phyloP scores from a whole-genome alignment of 2,329 filamentous ascomycete species.

The Ambrosiella cleistominuta region DNA sequence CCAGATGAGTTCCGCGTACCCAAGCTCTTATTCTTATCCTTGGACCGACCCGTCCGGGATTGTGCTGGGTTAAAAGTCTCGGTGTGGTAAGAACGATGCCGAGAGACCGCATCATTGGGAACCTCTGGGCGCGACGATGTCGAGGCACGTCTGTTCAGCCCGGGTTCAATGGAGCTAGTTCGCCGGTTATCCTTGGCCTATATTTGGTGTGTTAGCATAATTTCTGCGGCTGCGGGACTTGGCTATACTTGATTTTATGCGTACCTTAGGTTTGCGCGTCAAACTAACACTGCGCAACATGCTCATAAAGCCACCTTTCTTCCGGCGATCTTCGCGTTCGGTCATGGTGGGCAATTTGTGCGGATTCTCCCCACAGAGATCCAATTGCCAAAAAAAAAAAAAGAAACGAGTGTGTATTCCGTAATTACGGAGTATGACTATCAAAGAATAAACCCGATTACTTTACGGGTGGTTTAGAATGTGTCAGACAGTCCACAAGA shows the following conservation, averaged over 20 bases:
- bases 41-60: slow-evolving; percentile 11
- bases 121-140: slow-evolving; percentile 6
- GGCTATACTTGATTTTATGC: not conserved
- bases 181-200: slow-evolving; percentile 11
- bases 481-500: not conserved
- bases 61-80: slow-evolving; percentile 13
- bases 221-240: not conserved
- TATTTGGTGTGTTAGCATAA: slow-evolving; percentile 2
- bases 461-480: too few relatives aligned
- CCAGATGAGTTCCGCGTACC: slow-evolving; percentile 7
- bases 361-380: not conserved
- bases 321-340: slow-evolving; percentile 12
- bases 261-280: slow-evolving; percentile 8
- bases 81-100: slow-evolving; percentile 11
- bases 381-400: not conserved
- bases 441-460: too few relatives aligned
- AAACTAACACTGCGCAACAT: slow-evolving; percentile 13
- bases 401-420: not conserved
- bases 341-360: slow-evolving; percentile 4
- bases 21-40: slow-evolving; percentile 6
- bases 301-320: slow-evolving; percentile 6
- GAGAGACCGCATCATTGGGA: not conserved
- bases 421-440: not conserved
- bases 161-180: slow-evolving; percentile 11
- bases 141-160: slow-evolving; percentile 4